Evolutionary conservation across 768 basidiomycete species (phyloP).

Genomic region (Leccinum olivaceopallidum): DNA sequence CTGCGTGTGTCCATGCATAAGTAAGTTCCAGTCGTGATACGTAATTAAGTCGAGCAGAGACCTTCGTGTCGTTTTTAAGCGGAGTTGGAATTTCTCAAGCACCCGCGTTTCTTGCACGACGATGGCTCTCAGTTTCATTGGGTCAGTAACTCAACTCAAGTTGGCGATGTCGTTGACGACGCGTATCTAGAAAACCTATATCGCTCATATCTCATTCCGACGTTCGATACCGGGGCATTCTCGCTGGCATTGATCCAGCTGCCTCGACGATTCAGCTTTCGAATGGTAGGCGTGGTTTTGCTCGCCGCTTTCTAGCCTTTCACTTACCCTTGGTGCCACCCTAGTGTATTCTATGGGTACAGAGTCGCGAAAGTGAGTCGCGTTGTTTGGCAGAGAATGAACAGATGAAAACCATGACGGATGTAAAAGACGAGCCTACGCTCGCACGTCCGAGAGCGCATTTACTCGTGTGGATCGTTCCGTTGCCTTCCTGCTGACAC

Average conservation of each 20-base stretch:
- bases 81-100: conserved; percentile 27
- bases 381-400: not conserved
- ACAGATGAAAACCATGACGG: conserved; percentile 39
- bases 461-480: conserved; percentile 54
- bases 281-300: conserved; percentile 54
- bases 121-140: conserved; percentile 79
- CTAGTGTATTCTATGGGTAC: conserved; percentile 87
- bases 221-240: conserved; percentile 86
- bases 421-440: conserved; percentile 42
- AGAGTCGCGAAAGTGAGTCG: conserved; percentile 66
- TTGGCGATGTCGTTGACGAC: conserved; percentile 13
- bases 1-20: too few relatives aligned
- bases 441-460: conserved; percentile 45
- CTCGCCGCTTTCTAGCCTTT: not conserved
- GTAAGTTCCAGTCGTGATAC: too few relatives aligned
- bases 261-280: conserved; percentile 87
- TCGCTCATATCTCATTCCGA: conserved; percentile 90
- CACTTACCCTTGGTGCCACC: not conserved
- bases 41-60: too few relatives aligned
- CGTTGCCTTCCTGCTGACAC: conserved; percentile 67
- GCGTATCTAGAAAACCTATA: conserved; percentile 69
- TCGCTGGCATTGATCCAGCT: conserved; percentile 83
- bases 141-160: conserved; percentile 42
- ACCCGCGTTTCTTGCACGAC: conserved; percentile 17
- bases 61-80: conserved; percentile 18